Conservation (phyloP, 108 stramenopile genomes). For the Cylindrotheca closterium region DNA sequence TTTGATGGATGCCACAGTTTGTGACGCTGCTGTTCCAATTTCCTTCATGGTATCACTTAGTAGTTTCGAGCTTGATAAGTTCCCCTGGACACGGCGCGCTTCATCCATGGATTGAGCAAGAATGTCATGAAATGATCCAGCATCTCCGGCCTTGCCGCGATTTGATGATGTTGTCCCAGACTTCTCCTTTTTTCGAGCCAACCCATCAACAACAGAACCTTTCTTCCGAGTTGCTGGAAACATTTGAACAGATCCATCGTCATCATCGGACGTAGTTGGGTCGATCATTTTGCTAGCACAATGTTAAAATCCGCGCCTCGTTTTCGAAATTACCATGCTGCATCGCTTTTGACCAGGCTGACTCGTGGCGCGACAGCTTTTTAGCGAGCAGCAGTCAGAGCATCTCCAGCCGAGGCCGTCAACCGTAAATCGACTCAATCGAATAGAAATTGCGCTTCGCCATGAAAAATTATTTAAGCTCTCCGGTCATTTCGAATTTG, state of each 20-base stretch:
- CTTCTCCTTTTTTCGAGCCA: not conserved
- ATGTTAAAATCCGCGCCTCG: no score
- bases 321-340: no score
- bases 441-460: no score
- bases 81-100: not conserved
- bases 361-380: no score
- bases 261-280: no score
- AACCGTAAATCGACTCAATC: no score
- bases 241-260: not conserved
- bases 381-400: no score
- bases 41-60: conserved; percentile 13
- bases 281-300: not conserved
- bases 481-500: no score
- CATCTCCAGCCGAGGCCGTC: no score
- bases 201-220: not conserved
- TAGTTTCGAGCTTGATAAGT: not conserved
- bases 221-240: not conserved
- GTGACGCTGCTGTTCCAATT: conserved; percentile 4
- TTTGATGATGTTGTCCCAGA: not conserved
- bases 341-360: no score
- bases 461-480: no score
- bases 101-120: conserved; percentile 11
- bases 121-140: conserved; percentile 16
- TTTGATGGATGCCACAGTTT: conserved; percentile 11
- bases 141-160: not conserved